phyloP scores from a whole-genome alignment of 257 asterid genomes.

The Nicotiana tabacum region DNA sequence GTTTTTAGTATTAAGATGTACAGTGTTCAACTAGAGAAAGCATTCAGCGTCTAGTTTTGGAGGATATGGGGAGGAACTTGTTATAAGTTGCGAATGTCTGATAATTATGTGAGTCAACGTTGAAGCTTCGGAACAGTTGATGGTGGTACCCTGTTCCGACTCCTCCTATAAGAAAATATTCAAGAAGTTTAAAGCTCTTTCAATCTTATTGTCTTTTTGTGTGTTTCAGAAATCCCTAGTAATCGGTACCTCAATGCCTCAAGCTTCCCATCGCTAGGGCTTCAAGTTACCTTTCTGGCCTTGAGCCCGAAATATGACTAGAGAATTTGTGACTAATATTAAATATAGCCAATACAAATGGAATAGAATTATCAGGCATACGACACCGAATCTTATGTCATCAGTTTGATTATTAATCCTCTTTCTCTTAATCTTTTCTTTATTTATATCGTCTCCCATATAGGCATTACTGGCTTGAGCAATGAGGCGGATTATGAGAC shows the following conservation, averaged over 20 bases:
- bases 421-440: too few species aligned
- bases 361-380: too few species aligned
- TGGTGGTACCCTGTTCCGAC: not conserved
- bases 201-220: not conserved
- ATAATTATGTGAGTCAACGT: not conserved
- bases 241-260: not conserved
- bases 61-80: not conserved
- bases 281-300: too few species aligned
- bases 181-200: not conserved
- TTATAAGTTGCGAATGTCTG: not conserved
- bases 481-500: too few species aligned
- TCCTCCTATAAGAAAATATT: not conserved
- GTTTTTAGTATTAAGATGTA: constrained; percentile 3
- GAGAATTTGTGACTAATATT: too few species aligned
- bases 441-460: too few species aligned
- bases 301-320: too few species aligned
- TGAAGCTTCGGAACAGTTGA: not conserved
- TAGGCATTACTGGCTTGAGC: too few species aligned
- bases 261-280: too few species aligned
- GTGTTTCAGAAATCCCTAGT: not conserved
- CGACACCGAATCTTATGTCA: too few species aligned
- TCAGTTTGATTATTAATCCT: too few species aligned
- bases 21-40: constrained; percentile 8
- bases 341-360: too few species aligned
- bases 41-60: constrained; percentile 8